Conservation (phyloP, 2,329 filamentous ascomycete genomes). For the Fusarium clavum region DNA sequence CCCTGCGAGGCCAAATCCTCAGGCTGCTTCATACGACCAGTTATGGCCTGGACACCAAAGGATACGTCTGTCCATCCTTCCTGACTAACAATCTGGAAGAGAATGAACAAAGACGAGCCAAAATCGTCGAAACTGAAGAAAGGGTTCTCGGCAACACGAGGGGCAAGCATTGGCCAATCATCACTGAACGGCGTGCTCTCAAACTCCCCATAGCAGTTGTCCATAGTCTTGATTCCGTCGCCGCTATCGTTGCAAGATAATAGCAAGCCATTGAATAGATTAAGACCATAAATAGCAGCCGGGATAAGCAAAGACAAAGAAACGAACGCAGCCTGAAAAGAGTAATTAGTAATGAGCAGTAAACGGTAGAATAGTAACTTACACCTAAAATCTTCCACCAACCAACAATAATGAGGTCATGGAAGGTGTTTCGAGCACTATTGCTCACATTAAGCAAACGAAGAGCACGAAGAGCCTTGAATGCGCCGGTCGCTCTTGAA, state of each 20-base stretch:
- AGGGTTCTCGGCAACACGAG: constrained; percentile 82
- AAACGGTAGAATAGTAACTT: constrained; percentile 51
- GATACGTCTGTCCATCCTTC: constrained; percentile 98
- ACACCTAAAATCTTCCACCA: constrained; percentile 93
- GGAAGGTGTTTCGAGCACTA: constrained; percentile 94
- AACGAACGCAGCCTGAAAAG: constrained; percentile 79
- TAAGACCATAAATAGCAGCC: constrained; percentile 95
- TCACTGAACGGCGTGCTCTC: constrained; percentile 76
- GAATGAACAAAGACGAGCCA: constrained; percentile 90
- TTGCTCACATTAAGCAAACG: constrained; percentile 95
- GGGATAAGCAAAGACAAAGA: constrained; percentile 94
- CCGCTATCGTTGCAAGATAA: constrained; percentile 76
- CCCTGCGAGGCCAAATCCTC: constrained; percentile 75
- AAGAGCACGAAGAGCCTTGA: constrained; percentile 94
- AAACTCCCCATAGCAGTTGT: constrained; percentile 88
- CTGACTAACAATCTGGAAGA: constrained; percentile 98
- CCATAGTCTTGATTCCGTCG: constrained; percentile 67
- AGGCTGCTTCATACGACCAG: constrained; percentile 80
- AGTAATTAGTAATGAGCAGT: neutral
- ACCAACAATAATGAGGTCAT: constrained; percentile 93
- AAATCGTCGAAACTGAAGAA: constrained; percentile 97
- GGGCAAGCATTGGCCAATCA: constrained; percentile 84
- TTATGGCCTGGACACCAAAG: constrained; percentile 84
- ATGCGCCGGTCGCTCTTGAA: constrained; percentile 91
- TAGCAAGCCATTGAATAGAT: constrained; percentile 88